phyloP scores from a whole-genome alignment of 192 early-diverging fungal genomes.

The Coemansia sp. region DNA sequence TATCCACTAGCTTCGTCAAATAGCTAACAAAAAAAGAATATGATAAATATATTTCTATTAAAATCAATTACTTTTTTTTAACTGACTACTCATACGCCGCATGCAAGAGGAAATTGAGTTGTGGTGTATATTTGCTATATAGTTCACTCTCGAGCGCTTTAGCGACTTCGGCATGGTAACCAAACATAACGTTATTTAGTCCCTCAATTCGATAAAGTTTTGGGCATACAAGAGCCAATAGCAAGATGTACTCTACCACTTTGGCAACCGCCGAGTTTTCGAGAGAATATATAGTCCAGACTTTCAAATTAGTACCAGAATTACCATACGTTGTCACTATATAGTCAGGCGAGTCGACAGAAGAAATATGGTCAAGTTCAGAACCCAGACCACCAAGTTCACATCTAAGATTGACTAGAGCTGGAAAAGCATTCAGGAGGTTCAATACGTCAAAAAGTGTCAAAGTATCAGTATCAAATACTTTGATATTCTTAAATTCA shows the following conservation, averaged over 20 bases:
- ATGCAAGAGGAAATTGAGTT: not conserved
- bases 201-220: not conserved
- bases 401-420: not conserved
- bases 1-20: constrained; percentile 1
- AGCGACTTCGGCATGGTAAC: not conserved
- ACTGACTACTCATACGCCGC: not conserved
- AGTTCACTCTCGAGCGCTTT: not conserved
- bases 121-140: not conserved
- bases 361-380: not conserved
- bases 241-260: not conserved
- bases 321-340: not conserved
- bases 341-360: not conserved
- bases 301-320: not conserved
- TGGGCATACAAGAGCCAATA: not conserved
- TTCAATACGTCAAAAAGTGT: not conserved
- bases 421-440: not conserved
- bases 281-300: not conserved
- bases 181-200: too few species aligned
- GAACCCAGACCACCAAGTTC: not conserved
- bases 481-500: not conserved
- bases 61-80: not conserved
- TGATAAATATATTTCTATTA: not conserved
- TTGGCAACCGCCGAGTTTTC: not conserved
- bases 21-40: not conserved
- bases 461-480: not conserved